These are phyloP conservation scores for Salmacisia buchloeana DNA, from an alignment of 1,284 basidiomycete genomes.

Conservation along the genomic window DNA sequence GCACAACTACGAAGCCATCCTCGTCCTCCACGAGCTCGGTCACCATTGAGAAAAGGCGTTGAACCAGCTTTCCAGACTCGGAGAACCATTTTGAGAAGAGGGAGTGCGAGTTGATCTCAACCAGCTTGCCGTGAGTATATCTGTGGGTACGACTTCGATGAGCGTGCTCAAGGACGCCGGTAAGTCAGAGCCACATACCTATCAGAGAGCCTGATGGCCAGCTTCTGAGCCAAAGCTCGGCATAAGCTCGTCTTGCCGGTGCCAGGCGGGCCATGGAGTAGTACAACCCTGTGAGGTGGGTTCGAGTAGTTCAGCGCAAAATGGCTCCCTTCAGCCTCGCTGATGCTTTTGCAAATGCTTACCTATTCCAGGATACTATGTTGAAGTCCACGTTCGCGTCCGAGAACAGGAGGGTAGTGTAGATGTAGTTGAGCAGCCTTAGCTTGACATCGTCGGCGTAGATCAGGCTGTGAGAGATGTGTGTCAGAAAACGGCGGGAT, in stretches of 20 bases:
- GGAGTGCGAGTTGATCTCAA: constrained; percentile 75
- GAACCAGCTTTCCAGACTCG: constrained; percentile 95
- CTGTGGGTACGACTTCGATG: constrained; percentile 52
- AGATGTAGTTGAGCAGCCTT: constrained; percentile 83
- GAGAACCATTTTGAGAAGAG: constrained; percentile 63
- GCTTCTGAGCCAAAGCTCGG: constrained; percentile 88
- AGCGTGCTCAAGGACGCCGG: not conserved
- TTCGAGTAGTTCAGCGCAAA: not conserved
- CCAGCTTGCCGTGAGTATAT: constrained; percentile 74
- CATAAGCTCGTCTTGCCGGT: constrained; percentile 96
- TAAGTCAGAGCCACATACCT: constrained; percentile 57
- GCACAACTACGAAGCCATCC: constrained; percentile 80
- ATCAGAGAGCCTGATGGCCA: constrained; percentile 80
- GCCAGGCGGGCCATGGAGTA: constrained; percentile 93
- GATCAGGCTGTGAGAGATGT: constrained; percentile 61
- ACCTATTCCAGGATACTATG: constrained; percentile 87
- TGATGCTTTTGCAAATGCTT: constrained; percentile 15
- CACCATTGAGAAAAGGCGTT: constrained; percentile 82
- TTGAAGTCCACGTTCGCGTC: constrained; percentile 85
- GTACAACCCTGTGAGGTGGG: constrained; percentile 59
- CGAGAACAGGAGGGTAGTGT: constrained; percentile 82
- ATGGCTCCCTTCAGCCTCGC: not conserved
- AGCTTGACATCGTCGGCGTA: constrained; percentile 85
- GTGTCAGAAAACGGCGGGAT: constrained; percentile 51
- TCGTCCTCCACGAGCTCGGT: constrained; percentile 82